phyloP scores from a whole-genome alignment of 345 rosid species.

The Eucalyptus marginata region DNA sequence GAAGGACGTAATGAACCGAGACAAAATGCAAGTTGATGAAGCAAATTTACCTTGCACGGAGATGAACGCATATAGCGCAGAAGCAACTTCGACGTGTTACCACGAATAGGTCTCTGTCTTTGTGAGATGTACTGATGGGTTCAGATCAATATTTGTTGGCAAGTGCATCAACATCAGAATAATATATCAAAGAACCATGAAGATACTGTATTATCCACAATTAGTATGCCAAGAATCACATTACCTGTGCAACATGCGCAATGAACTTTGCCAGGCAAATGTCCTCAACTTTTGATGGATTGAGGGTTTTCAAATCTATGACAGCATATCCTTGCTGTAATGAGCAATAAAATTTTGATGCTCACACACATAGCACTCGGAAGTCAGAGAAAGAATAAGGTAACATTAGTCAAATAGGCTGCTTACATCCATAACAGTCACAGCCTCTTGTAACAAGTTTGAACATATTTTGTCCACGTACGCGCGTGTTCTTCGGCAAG shows the following conservation, averaged over 20 bases:
- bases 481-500: constrained; percentile 58
- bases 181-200: background rate
- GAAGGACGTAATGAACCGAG: background rate
- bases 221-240: background rate
- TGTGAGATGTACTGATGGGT: constrained; percentile 71
- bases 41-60: constrained; percentile 66
- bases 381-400: background rate
- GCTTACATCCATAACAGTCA: constrained; percentile 56
- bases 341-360: background rate
- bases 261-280: constrained; percentile 60
- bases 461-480: constrained; percentile 47
- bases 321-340: constrained; percentile 70
- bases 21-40: background rate
- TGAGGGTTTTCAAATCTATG: constrained; percentile 50
- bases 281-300: constrained; percentile 39
- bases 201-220: background rate
- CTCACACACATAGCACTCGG: background rate
- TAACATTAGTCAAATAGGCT: background rate
- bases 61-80: constrained; percentile 42
- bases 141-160: background rate
- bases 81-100: constrained; percentile 62
- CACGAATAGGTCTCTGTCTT: constrained; percentile 75
- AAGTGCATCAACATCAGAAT: background rate
- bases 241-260: constrained; percentile 63
- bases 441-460: constrained; percentile 36